Evolutionary conservation across 169 alveolate genomes (phyloP), one percentile per base, ranked within the genome.

Genomic region (Plasmodium knowlesi): DNA sequence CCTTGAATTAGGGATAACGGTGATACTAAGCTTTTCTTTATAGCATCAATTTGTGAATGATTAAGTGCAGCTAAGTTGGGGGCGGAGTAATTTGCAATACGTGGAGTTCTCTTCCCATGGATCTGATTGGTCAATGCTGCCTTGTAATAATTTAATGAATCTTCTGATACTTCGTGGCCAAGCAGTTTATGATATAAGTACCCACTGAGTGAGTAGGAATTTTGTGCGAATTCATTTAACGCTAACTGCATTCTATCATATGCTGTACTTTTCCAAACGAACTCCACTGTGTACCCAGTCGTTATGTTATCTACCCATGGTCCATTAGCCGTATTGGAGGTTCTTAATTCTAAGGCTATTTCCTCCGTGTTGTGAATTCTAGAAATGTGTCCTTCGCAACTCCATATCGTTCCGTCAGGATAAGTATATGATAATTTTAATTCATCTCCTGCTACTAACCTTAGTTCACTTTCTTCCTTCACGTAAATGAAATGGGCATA

Each of bases 1-100:
- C 99, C 99, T 84, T 99, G 99, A 22, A 98, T 97, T 22, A 99
- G 96, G 22, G 99, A 82, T 30, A 98, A 93, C 0, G 99, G 99
- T 3, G 98, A 96, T 70, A 94, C 94, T 43, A 98, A 91, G 0
- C 99, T 99, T 82, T 97, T 97, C 90, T 98, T 97, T 32, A 98
- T 98, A 5, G 99, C 99, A 83, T 96, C 97, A 74, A 94, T 96
- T 95, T 98, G 98, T 73, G 98, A 98, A 80, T 96, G 98, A 95
- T 98, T 98, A 61, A 98, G 84, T 85, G 97, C 97, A 4, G 99
- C 99, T 46, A 98, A 96, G 39, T 98, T 98, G 14, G 98, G 98
- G n/a, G 98, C 99, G 25, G 98, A 96, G 71, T 97, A 92, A 91
- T 97, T 97, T 89, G 95, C 91, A 5, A 98, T 98, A 0, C 95